phyloP scores from a whole-genome alignment of 768 basidiomycete genomes.

The Sporobolomyces phaffii region DNA sequence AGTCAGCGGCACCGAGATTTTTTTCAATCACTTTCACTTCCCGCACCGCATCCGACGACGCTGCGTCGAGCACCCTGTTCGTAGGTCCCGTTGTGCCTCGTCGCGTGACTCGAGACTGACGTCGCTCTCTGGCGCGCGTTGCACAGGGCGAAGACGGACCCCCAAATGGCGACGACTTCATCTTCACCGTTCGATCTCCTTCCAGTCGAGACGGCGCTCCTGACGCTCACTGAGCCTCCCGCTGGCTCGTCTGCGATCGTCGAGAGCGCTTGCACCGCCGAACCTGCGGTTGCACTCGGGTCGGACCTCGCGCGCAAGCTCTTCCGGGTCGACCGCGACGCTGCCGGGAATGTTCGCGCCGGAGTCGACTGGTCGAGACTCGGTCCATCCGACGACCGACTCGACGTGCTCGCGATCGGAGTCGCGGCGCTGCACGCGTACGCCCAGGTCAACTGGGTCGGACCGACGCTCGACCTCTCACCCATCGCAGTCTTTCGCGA shows the following conservation, averaged over 20 bases:
- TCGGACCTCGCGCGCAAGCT: conserved; percentile 5
- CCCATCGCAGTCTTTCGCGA: conserved; percentile 44
- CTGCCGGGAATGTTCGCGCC: background rate
- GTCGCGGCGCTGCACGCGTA: conserved; percentile 82
- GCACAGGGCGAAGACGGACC: too few relatives aligned
- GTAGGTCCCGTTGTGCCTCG: too few relatives aligned
- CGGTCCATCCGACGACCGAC: background rate
- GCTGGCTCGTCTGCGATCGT: background rate
- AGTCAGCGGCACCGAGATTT: too few relatives aligned
- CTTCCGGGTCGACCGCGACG: background rate
- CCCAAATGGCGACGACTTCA: background rate
- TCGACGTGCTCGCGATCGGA: conserved; percentile 55
- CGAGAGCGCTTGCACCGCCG: conserved; percentile 14
- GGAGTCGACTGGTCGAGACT: background rate
- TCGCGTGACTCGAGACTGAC: too few relatives aligned
- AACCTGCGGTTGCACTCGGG: conserved; percentile 4
- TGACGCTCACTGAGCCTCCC: conserved; percentile 6
- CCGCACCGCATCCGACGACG: too few relatives aligned
- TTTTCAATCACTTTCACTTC: too few relatives aligned
- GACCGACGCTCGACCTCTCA: conserved; percentile 68
- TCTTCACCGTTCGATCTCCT: background rate
- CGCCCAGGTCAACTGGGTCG: conserved; percentile 93
- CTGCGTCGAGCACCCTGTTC: too few relatives aligned
- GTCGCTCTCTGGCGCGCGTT: too few relatives aligned
- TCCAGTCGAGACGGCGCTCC: conserved; percentile 15